Evolutionary conservation across 805 yeast genomes (phyloP), one percentile per base, ranked within the genome.

Genomic region (Cyberlindnera mrakii): DNA sequence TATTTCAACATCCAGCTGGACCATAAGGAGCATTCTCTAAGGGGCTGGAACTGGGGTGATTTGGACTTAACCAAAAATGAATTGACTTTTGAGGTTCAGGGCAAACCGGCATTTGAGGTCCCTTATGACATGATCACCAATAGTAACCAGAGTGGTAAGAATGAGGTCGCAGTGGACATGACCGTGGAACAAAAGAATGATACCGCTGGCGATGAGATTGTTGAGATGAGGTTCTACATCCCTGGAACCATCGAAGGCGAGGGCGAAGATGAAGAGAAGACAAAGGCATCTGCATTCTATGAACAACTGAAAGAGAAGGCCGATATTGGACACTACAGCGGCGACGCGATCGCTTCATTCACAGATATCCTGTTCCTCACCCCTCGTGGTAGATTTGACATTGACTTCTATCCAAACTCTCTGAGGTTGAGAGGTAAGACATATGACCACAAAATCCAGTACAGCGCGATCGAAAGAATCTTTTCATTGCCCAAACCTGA

Each of bases 11-110:
- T 86, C 35, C 76, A 77, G 43, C 72, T 93, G 45, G 98, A 93
- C 54, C 82, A 76, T 49, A 79, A 74, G 55, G 98, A 91, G 56
- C 99, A 93, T 65, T 85, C 96, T 5, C 69, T 93, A 51, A 78
- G 96, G 67, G 99, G 99, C 29, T 93, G 99, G 99, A 93, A 93
- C 65, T 93, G 99, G 99, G 99, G 99, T 42, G 80, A 83, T 50
- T 74, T 91, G 14, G 96, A 90, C 61, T 77, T 93, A 60, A 96
- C 95, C 17, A 78, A 96, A 62, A 86, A 88, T 54, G 99, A 93
- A 63, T 70, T 93, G 62, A 78, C 87, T 25, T 90, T 93, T 65
- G 79, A 81, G 45, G 81, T 90, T 18, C 85, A 85, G 58, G 88
- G 88, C 53, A 82, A 85, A 56, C 98, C 99, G 3, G 78, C 83